Evolutionary conservation across 805 yeast species (phyloP), one percentile per base, ranked within the genome.

Genomic region (Diddensiella transvaalensis): DNA sequence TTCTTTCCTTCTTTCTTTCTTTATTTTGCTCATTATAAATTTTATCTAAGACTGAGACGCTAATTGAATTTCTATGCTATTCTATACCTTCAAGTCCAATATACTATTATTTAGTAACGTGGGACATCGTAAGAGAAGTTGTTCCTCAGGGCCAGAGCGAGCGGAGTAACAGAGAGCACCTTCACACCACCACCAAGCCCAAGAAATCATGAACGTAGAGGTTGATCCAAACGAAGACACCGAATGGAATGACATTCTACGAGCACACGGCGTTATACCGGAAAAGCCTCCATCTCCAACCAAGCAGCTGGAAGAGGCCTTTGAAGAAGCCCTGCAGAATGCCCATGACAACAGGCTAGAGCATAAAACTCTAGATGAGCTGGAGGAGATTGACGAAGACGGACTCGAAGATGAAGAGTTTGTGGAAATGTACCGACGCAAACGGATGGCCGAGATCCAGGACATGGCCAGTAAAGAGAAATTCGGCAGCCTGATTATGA

Each of bases 181-280:
- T n/a, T n/a, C n/a, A n/a, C n/a, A n/a, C n/a, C n/a, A n/a, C n/a
- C n/a, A n/a, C n/a, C n/a, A 26, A 26, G 32, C 32, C 11, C 11
- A 26, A 35, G 15, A 6, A 32, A 47, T 30, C 39, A 63, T 63
- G 67, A 60, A 61, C 54, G 89, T 89, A 42, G 87, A 89, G 67
- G 96, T 90, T 47, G 90, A 93, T 67, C 97, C 96, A 30, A 79
- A 78, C 53, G 99, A 93, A 67, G 99, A 93, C 65, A 93, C 99
- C 0, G 99, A 93, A 66, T 93, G 99, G 99, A 93, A 93, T 64
- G 99, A 93, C 66, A 89, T 93, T 56, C 74, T 93, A 40, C 74
- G 99, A 55, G 77, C 79, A 2, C 87, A 90, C 53, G 98, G 98
- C 21, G 81, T 93, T 47, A 87, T 93, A 43, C 99, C 99, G 0